Evolutionary conservation across 192 early-diverging fungal species (phyloP).

Genomic region (Umbelopsis sp.): DNA sequence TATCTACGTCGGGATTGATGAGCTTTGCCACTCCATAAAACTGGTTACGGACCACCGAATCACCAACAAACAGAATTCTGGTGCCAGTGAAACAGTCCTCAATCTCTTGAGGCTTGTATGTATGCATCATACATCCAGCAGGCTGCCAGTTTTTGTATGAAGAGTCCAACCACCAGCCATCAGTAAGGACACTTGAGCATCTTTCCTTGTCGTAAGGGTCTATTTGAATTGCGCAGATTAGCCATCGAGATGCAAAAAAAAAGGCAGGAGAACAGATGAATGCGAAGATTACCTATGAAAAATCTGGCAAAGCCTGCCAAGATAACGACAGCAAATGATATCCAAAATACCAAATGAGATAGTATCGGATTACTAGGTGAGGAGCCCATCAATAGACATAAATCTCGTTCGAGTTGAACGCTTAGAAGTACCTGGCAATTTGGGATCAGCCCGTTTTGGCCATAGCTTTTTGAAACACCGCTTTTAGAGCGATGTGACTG

Average conservation of each 20-base stretch:
- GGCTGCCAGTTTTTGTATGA: slow-evolving; percentile 58
- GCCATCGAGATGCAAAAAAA: neutral
- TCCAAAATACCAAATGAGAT: slow-evolving; percentile 15
- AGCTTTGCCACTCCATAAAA: slow-evolving; percentile 56
- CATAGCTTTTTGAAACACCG: neutral
- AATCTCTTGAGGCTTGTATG: slow-evolving; percentile 48
- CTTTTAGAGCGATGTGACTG: neutral
- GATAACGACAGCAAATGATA: slow-evolving; percentile 12
- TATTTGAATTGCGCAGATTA: slow-evolving; percentile 16
- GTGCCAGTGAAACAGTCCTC: slow-evolving; percentile 47
- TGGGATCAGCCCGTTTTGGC: neutral
- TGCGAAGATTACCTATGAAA: neutral
- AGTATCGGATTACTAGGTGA: slow-evolving; percentile 7
- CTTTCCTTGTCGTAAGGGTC: slow-evolving; percentile 42
- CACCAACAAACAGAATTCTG: slow-evolving; percentile 64
- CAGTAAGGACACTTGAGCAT: slow-evolving; percentile 43
- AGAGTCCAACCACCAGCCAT: slow-evolving; percentile 57
- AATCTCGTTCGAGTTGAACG: neutral
- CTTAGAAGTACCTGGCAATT: neutral
- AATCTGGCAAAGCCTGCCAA: neutral
- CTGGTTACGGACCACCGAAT: slow-evolving; percentile 65
- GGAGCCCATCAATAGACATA: neutral
- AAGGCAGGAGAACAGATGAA: no score
- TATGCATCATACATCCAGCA: slow-evolving; percentile 58
- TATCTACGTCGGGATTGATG: slow-evolving; percentile 39